Conservation (phyloP, 179 eudicot genomes). For the Corrigiola litoralis region DNA sequence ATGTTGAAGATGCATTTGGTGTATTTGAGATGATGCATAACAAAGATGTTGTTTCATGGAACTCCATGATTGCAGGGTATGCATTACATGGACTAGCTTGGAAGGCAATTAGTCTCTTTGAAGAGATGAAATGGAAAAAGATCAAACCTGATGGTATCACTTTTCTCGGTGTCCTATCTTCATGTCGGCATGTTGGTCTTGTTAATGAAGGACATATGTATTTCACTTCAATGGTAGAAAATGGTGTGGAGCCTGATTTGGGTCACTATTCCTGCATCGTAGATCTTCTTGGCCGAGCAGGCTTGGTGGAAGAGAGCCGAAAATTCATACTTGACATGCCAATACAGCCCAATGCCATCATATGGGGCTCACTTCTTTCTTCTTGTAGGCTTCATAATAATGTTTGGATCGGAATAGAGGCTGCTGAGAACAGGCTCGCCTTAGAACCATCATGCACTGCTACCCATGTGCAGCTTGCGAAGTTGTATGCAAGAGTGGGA, state of each 20-base stretch:
- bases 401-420: conserved; percentile 53
- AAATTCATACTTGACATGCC: conserved; percentile 52
- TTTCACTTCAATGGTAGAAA: conserved; percentile 37
- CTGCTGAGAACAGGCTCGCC: conserved; percentile 51
- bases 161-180: conserved; percentile 52
- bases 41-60: conserved; percentile 60
- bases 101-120: conserved; percentile 46
- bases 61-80: conserved; percentile 58
- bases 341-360: conserved; percentile 52
- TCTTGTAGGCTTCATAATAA: conserved; percentile 48
- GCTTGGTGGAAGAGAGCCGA: conserved; percentile 46
- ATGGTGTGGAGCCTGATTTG: conserved; percentile 40
- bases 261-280: conserved; percentile 65
- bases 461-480: conserved; percentile 50
- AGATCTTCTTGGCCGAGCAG: conserved; percentile 62
- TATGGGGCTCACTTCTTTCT: conserved; percentile 63
- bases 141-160: conserved; percentile 55
- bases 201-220: conserved; percentile 45
- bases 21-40: conserved; percentile 33
- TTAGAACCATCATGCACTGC: conserved; percentile 50
- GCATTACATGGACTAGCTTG: conserved; percentile 55
- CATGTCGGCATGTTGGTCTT: conserved; percentile 66
- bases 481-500: conserved; percentile 51
- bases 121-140: conserved; percentile 36
- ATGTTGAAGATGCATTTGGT: conserved; percentile 36